Evolutionary conservation across 768 basidiomycete genomes (phyloP), one percentile per base, ranked within the genome.

Genomic region (Amanita muscaria): DNA sequence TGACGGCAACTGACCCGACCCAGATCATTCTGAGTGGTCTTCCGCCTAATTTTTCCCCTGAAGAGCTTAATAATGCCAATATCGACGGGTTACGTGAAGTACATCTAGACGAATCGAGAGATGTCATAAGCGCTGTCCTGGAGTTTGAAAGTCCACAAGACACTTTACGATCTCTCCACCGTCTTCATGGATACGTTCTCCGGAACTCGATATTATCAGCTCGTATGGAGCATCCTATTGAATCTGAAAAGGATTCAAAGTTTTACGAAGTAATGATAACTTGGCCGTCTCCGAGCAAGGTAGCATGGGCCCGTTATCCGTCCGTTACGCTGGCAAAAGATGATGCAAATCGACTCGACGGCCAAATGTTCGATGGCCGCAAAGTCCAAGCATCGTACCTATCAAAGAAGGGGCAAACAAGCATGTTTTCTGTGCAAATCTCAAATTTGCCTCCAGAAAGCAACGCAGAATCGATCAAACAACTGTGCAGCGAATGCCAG

Each of bases 291-390:
- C 68, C 76, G 0, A 60, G 57, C 40, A 51, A 57, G 21, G 58
- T 58, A 6, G 75, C 69, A 4, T 79, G 72, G 69, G 64, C 63
- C 16, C 66, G 67, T 48, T 80, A 76, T 52, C 19, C 56, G 4
- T 63, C 63, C 2, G 57, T 74, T 29, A 56, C 61, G 2, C 49
- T 49, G n/a, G 77, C 76, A 2, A 74, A 72, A 47, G 41, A 55
- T 9, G 65, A 68, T 37, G 69, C 63, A 5, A 51, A 51, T n/a
- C 60, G 59, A 19, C 56, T 79, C 3, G 51, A 74, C 39, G 68
- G 65, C 1, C 51, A 51, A 31, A 50, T 56, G 8, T 54, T 76
- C 49, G 56, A 65, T 11, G 69, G 68, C 10, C 60, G 66, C 18
- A 61, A 57, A 40, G 57, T 79, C 38, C 61, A 59, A 15, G 67